Conservation (phyloP, 1,139 yeast genomes). For the Starmera stellimalicola region DNA sequence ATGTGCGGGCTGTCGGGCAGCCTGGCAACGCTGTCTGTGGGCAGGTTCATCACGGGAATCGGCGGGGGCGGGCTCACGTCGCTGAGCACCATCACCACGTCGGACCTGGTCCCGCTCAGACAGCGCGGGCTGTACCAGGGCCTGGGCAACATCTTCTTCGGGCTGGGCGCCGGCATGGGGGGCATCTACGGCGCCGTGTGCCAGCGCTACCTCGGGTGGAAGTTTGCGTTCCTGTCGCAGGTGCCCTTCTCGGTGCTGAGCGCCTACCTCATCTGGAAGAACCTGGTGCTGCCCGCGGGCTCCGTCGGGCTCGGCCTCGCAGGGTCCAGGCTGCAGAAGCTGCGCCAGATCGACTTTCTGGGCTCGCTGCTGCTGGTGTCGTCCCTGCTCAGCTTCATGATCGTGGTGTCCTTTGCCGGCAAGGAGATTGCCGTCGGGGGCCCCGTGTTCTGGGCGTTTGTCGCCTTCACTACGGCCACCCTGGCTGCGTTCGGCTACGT, state of each 20-base stretch:
- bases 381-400: constrained; percentile 40
- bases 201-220: constrained; percentile 69
- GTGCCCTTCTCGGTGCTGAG: constrained; percentile 53
- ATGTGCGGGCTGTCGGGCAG: constrained; percentile 43
- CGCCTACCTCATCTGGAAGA: constrained; percentile 27
- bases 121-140: constrained; percentile 57
- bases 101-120: constrained; percentile 49
- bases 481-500: constrained; percentile 32
- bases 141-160: constrained; percentile 53
- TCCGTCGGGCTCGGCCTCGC: constrained; percentile 24
- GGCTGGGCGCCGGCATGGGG: constrained; percentile 63
- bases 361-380: constrained; percentile 56
- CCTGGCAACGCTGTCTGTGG: constrained; percentile 53
- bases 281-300: constrained; percentile 29
- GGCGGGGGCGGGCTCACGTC: constrained; percentile 61
- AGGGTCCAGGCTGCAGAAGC: constrained; percentile 26
- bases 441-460: constrained; percentile 24
- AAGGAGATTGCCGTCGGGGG: constrained; percentile 32
- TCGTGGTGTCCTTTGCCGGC: constrained; percentile 63
- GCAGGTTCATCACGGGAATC: constrained; percentile 51
- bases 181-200: constrained; percentile 57
- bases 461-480: constrained; percentile 17
- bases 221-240: constrained; percentile 50
- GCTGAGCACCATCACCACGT: constrained; percentile 43
- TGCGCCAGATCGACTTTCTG: constrained; percentile 53